Base-by-base conservation (phyloP, 345 rosid genomes). In the Lepidium aucheri region DNA sequence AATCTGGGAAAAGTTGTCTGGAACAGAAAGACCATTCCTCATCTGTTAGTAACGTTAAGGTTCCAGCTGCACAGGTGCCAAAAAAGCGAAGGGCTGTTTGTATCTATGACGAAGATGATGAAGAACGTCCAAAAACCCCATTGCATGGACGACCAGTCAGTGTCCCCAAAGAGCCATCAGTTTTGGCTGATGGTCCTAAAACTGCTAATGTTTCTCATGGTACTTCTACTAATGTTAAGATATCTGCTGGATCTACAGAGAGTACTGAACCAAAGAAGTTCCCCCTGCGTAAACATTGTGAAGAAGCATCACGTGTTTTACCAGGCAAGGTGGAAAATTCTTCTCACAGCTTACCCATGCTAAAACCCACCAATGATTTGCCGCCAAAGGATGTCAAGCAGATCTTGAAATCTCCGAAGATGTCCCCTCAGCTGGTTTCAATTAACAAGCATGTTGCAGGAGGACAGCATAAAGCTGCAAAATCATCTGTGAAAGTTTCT, bases 31-130 rank as follows among this genome's bases (percentile, higher is more conserved):
- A 73, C 68, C 76, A 61, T 30, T 16, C 56, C 47, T 62, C 82
- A 44, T 62, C 68, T 75, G 60, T 12, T 47, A 40, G 54, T 46
- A 60, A 70, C 4, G 72, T 34, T 73, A 70, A 66, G 64, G 66
- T 68, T 53, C 84, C 61, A 73, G 77, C 69, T 69, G 66, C 73
- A 49, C 89, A 75, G 67, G 53, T 61, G 34, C 80, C 65, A 22
- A 91, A 78, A 80, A 87, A 84, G 63, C 83, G 97, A 20, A 87
- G 96, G 84, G 91, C 90, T 50, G 96, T 95, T 71, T 71, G 95
- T 78, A 80, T 91, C 33, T 83, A 59, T 43, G 94, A 83, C 16
- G 96, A 84, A 28, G 90, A 85, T n/a, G 86, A 87, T 51, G 89
- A 84, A 18, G 87, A 78, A 53, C 74, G 69, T 59, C 90, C 94